These are phyloP conservation scores for Debaryomyces subglobosus DNA, from an alignment of 1,139 yeast species.

Conservation along the genomic window DNA sequence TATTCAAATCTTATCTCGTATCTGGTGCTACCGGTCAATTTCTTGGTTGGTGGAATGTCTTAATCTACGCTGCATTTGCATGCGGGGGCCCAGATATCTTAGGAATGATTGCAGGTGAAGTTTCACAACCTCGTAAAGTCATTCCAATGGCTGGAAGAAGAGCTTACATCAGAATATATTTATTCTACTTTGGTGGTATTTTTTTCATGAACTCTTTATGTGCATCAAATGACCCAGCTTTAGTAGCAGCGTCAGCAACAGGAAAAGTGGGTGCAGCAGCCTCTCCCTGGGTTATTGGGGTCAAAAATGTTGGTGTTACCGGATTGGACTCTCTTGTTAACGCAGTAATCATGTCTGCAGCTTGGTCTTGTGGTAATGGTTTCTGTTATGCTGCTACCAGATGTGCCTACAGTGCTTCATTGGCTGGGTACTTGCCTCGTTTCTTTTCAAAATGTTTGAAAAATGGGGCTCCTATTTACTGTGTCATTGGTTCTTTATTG, in stretches of 20 bases:
- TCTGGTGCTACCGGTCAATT: constrained; percentile 42
- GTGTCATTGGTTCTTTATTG: constrained; percentile 38
- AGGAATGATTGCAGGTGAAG: constrained; percentile 45
- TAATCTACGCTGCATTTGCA: constrained; percentile 46
- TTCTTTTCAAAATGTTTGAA: constrained; percentile 56
- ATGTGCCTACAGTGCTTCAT: constrained; percentile 66
- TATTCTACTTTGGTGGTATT: constrained; percentile 34
- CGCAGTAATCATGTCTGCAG: constrained; percentile 69
- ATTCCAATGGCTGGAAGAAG: constrained; percentile 39
- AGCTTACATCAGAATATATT: constrained; percentile 38
- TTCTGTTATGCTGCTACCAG: constrained; percentile 79
- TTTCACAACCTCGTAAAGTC: constrained; percentile 42
- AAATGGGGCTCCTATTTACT: constrained; percentile 60
- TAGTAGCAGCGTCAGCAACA: constrained; percentile 42
- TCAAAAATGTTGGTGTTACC: constrained; percentile 70
- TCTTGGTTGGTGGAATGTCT: constrained; percentile 49
- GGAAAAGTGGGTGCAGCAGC: constrained; percentile 40
- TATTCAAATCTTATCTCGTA: constrained; percentile 44
- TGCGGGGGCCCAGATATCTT: constrained; percentile 48
- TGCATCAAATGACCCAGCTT: constrained; percentile 26
- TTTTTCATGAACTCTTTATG: constrained; percentile 42
- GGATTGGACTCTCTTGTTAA: constrained; percentile 72
- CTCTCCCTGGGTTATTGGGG: constrained; percentile 60
- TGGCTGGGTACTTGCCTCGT: constrained; percentile 64
- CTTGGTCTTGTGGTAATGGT: constrained; percentile 82